Evolutionary conservation across 345 rosid species (phyloP).

Genomic region (Cardamine resedifolia): DNA sequence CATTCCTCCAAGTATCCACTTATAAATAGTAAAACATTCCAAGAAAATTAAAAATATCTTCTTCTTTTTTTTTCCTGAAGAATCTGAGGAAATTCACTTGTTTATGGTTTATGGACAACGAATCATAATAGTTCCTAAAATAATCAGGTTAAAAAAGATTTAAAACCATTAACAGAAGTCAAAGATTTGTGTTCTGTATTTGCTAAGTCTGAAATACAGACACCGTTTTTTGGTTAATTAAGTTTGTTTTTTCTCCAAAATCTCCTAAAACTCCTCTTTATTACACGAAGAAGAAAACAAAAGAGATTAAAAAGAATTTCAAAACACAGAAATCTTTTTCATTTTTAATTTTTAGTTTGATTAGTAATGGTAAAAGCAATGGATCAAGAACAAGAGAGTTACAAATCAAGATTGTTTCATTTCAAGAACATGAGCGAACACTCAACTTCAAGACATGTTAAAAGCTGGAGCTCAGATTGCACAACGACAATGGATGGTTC

Average conservation of each 20-base stretch:
- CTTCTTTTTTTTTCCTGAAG: background rate
- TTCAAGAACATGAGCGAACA: constrained; percentile 51
- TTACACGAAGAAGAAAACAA: constrained; percentile 29
- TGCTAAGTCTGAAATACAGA: constrained; percentile 32
- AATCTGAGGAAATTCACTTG: constrained; percentile 29
- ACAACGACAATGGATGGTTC: constrained; percentile 32
- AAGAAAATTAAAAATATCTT: background rate
- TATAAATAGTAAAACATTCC: constrained; percentile 35
- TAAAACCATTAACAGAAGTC: constrained; percentile 37
- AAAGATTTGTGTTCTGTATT: constrained; percentile 37
- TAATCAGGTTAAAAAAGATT: constrained; percentile 16
- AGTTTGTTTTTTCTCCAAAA: constrained; percentile 24
- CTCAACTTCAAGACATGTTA: constrained; percentile 43
- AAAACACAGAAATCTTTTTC: background rate
- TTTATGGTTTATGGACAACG: constrained; percentile 39
- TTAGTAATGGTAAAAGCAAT: constrained; percentile 48
- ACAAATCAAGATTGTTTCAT: constrained; percentile 59
- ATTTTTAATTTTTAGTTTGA: background rate
- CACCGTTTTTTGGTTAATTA: constrained; percentile 27
- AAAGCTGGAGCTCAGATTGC: constrained; percentile 58
- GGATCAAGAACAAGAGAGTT: constrained; percentile 66
- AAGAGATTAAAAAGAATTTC: constrained; percentile 13
- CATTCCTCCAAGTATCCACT: constrained; percentile 28
- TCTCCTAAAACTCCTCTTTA: constrained; percentile 37
- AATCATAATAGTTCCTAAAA: constrained; percentile 26